Conservation (phyloP, 1,139 yeast species). For the Debaryomyces sp. region DNA sequence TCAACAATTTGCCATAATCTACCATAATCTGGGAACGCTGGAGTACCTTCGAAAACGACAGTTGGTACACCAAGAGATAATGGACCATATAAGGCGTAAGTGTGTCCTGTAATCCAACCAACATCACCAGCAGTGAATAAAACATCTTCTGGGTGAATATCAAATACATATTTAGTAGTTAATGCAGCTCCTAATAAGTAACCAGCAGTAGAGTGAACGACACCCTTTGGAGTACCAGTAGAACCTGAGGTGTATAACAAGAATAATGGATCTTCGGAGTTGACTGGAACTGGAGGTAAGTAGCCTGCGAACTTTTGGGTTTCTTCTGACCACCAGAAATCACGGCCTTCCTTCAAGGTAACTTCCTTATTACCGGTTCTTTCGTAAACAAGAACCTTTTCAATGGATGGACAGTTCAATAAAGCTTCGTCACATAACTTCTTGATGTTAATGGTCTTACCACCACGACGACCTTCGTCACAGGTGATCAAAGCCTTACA, state of each 20-base stretch:
- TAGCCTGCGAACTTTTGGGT: constrained; percentile 79
- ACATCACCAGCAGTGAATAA: constrained; percentile 98
- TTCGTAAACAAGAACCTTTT: constrained; percentile 81
- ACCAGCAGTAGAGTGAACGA: constrained; percentile 93
- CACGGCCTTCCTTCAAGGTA: constrained; percentile 80
- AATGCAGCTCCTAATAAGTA: constrained; percentile 92
- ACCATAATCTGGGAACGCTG: constrained; percentile 95
- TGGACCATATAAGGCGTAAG: constrained; percentile 95
- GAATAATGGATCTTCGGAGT: constrained; percentile 91
- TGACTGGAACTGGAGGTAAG: constrained; percentile 84
- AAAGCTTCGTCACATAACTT: constrained; percentile 94
- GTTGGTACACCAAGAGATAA: constrained; percentile 86
- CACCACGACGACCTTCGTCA: constrained; percentile 97
- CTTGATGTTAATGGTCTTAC: constrained; percentile 87
- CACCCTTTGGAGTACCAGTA: constrained; percentile 98
- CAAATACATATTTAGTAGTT: constrained; percentile 92
- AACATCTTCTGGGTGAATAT: constrained; percentile 84
- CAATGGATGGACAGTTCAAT: constrained; percentile 73
- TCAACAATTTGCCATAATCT: constrained; percentile 97
- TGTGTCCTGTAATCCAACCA: constrained; percentile 99
- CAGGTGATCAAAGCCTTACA: constrained; percentile 91
- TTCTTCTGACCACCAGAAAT: constrained; percentile 93
- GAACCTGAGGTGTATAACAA: constrained; percentile 95
- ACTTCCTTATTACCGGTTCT: constrained; percentile 77
- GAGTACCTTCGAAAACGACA: constrained; percentile 95